Conservation (phyloP, 2,329 filamentous ascomycete species). For the Chaetomium olivaceum region DNA sequence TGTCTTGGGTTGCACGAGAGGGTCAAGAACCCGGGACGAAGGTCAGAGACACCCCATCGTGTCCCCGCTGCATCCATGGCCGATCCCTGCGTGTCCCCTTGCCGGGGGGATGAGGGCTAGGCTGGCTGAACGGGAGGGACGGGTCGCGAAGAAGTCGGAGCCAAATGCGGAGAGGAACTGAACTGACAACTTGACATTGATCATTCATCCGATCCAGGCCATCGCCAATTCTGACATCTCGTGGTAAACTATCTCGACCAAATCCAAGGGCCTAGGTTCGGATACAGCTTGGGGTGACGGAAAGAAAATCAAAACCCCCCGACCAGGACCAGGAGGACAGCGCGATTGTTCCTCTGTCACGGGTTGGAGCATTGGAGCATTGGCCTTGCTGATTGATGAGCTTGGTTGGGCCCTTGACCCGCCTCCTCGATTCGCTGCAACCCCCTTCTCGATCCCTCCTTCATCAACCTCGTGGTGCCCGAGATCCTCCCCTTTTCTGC, state of each 20-base stretch:
- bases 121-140: slow-evolving; percentile 11
- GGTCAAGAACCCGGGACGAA: slow-evolving; percentile 7
- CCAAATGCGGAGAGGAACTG: slow-evolving; percentile 11
- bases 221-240: neutral
- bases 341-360: neutral
- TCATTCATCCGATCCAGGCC: neutral
- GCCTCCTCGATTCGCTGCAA: slow-evolving; percentile 2
- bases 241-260: neutral
- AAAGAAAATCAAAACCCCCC: neutral
- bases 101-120: neutral
- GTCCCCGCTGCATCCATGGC: slow-evolving; percentile 4
- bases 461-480: neutral
- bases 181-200: slow-evolving; percentile 13
- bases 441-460: neutral
- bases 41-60: neutral
- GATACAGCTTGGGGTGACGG: neutral
- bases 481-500: slow-evolving; percentile 2
- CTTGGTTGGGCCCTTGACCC: neutral
- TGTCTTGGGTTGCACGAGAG: slow-evolving; percentile 7
- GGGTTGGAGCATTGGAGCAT: neutral
- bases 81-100: slow-evolving; percentile 10
- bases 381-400: neutral
- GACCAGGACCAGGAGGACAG: neutral
- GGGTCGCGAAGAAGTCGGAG: slow-evolving; percentile 6
- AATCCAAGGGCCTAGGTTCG: neutral